Conservation (phyloP, 768 basidiomycete genomes). For the Russula virescens region DNA sequence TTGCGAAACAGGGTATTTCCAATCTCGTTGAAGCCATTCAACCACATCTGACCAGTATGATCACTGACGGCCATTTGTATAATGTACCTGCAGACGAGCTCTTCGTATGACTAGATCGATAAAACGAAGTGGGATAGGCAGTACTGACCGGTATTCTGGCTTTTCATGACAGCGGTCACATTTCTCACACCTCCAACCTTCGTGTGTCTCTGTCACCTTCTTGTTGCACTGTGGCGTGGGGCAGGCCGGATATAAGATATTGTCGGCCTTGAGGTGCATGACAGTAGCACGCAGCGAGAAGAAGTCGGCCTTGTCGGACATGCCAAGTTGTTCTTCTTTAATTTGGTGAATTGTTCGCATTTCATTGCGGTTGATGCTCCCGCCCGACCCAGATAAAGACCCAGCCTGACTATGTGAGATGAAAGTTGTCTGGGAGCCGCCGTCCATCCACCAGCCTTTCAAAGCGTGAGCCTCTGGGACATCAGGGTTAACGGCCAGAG, state of each 20-base stretch:
- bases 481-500: slow-evolving; percentile 83
- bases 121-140: neutral
- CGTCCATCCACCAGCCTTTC: slow-evolving; percentile 87
- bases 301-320: slow-evolving; percentile 69
- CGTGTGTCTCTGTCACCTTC: slow-evolving; percentile 70
- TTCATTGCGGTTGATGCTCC: slow-evolving; percentile 63
- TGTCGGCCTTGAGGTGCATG: slow-evolving; percentile 81
- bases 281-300: slow-evolving; percentile 81
- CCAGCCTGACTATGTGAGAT: slow-evolving; percentile 57
- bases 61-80: slow-evolving; percentile 87
- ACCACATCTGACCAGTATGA: slow-evolving; percentile 83
- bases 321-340: slow-evolving; percentile 69
- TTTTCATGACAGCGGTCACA: slow-evolving; percentile 65
- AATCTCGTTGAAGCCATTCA: slow-evolving; percentile 93
- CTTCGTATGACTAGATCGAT: slow-evolving; percentile 8
- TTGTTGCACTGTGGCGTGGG: slow-evolving; percentile 76
- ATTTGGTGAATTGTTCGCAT: slow-evolving; percentile 70
- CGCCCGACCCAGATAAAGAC: slow-evolving; percentile 33
- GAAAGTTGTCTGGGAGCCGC: slow-evolving; percentile 60
- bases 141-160: slow-evolving; percentile 74
- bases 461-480: slow-evolving; percentile 83
- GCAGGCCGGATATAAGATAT: slow-evolving; percentile 86
- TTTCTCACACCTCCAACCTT: slow-evolving; percentile 90
- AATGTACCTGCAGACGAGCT: slow-evolving; percentile 51
- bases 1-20: slow-evolving; percentile 72